Evolutionary conservation across 306 rosid species (phyloP).

Genomic region (Vachellia pachyceras): DNA sequence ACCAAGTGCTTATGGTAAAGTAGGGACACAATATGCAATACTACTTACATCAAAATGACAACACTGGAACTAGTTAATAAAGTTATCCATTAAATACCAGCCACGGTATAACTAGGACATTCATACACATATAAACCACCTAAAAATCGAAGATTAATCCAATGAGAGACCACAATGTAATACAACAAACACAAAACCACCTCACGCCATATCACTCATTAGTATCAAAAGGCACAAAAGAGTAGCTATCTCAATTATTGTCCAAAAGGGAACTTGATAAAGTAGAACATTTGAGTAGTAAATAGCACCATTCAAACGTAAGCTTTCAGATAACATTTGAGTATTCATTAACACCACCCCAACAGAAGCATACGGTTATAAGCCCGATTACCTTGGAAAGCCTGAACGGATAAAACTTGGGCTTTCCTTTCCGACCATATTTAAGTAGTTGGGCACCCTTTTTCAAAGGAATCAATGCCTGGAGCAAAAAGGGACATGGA

Average conservation of each 20-base stretch:
- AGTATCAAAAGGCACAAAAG: constrained; percentile 13
- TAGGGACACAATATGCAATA: neutral
- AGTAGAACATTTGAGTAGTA: constrained; percentile 10
- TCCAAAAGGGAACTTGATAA: constrained; percentile 27
- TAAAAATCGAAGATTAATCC: neutral
- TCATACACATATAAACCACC: neutral
- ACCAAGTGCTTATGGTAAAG: neutral
- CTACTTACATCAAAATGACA: neutral
- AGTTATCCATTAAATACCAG: neutral
- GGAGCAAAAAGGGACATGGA: constrained; percentile 38
- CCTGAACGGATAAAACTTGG: constrained; percentile 93
- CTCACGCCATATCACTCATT: neutral
- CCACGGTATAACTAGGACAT: neutral
- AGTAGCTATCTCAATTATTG: constrained; percentile 7
- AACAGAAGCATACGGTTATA: constrained; percentile 35
- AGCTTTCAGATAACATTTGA: constrained; percentile 23
- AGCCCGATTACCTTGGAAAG: constrained; percentile 77
- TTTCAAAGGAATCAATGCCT: constrained; percentile 88
- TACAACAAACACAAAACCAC: neutral
- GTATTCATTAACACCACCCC: constrained; percentile 22
- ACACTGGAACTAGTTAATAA: neutral
- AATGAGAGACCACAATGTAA: neutral
- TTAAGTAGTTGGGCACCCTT: constrained; percentile 94
- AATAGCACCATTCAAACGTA: constrained; percentile 24
- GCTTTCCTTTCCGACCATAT: constrained; percentile 99